A percentile compares a stretch with the other conserved stretches of the same genome.
Evolutionary conservation across 371 early-diverging fungal genomes (phyloP).

Genomic region (Mucor indicus): DNA sequence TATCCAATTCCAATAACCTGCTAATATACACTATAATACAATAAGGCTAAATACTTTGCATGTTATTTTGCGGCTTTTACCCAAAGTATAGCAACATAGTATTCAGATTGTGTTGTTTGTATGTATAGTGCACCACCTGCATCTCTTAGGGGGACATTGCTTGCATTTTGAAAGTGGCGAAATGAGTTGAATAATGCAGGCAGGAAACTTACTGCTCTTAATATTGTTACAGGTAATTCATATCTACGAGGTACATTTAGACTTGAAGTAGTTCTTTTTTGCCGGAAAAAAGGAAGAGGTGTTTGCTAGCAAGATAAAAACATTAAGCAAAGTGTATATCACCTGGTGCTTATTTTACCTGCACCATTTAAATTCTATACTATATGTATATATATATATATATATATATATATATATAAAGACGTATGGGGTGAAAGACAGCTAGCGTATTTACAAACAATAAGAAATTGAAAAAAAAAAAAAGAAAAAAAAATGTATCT

Average conservation of each 20-base stretch:
- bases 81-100: constrained; percentile 59
- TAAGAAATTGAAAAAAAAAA: neutral
- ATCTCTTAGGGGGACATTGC: constrained; percentile 42
- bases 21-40: constrained; percentile 7
- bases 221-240: constrained; percentile 13
- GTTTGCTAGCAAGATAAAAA: constrained; percentile 9
- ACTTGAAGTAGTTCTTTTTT: constrained; percentile 16
- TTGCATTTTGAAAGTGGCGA: constrained; percentile 37
- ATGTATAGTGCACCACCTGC: constrained; percentile 47
- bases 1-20: constrained; percentile 42
- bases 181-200: constrained; percentile 49
- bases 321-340: neutral
- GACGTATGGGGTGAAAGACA: neutral
- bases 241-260: constrained; percentile 23
- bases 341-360: neutral
- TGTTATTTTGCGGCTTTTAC: constrained; percentile 20
- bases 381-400: neutral
- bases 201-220: constrained; percentile 29
- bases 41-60: neutral
- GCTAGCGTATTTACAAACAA: neutral
- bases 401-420: neutral
- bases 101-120: constrained; percentile 51
- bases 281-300: constrained; percentile 21
- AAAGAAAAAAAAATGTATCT: too few species aligned
- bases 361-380: neutral